A percentile compares a stretch with the other conserved stretches of the same genome.
Evolutionary conservation across 371 early-diverging fungal species (phyloP).

Genomic region (Mucor racemosus): DNA sequence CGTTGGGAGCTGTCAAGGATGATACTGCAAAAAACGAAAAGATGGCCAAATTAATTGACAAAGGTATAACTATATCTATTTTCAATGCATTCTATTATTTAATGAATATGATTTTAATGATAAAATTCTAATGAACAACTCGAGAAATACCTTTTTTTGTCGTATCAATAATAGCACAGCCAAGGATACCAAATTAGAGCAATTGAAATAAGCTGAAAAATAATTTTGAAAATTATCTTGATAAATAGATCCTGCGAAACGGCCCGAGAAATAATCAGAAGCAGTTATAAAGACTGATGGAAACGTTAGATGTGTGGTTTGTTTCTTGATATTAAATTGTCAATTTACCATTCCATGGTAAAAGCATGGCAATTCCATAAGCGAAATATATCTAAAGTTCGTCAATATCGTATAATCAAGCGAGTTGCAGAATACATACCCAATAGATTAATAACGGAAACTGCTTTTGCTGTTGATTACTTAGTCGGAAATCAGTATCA

Average conservation of each 20-base stretch:
- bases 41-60: slow-evolving; percentile 29
- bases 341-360: slow-evolving; percentile 77
- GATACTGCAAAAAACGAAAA: slow-evolving; percentile 36
- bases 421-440: neutral
- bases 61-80: slow-evolving; percentile 26
- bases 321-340: neutral
- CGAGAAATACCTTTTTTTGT: slow-evolving; percentile 54
- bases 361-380: slow-evolving; percentile 74
- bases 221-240: slow-evolving; percentile 73
- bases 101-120: neutral
- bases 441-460: neutral
- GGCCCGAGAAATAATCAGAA: slow-evolving; percentile 65
- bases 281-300: slow-evolving; percentile 73
- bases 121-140: neutral
- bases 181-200: slow-evolving; percentile 60
- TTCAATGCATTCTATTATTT: neutral
- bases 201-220: slow-evolving; percentile 69
- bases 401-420: neutral
- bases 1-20: slow-evolving; percentile 11
- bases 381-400: slow-evolving; percentile 59
- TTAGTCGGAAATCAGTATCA: neutral
- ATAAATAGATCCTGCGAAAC: slow-evolving; percentile 61
- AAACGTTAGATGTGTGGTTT: neutral
- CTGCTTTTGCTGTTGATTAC: neutral
- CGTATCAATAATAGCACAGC: slow-evolving; percentile 56